phyloP scores from a whole-genome alignment of 768 basidiomycete genomes.

The Panus rudis region DNA sequence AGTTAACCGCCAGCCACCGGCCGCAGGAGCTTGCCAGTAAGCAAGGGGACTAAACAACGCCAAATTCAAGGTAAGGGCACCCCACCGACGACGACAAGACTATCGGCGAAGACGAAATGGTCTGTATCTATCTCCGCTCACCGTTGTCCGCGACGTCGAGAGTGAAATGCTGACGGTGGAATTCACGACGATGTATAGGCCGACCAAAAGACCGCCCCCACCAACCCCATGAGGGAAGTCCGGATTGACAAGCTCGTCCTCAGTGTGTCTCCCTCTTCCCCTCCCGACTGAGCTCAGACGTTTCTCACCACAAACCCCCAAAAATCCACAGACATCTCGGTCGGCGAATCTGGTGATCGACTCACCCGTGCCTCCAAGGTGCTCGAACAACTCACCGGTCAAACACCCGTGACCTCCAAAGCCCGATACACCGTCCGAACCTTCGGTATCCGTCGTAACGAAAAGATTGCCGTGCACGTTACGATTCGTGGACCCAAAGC shows the following conservation, averaged over 20 bases:
- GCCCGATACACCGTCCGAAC: constrained; percentile 99
- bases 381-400: constrained; percentile 97
- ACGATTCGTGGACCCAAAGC: constrained; percentile 99
- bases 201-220: constrained; percentile 81
- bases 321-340: constrained; percentile 80
- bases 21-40: constrained; percentile 3
- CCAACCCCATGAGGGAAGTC: constrained; percentile 95
- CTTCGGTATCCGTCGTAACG: constrained; percentile 99
- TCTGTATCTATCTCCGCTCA: constrained; percentile 4
- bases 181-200: constrained; percentile 40
- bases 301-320: constrained; percentile 9
- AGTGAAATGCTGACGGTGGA: no score
- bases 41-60: constrained; percentile 15
- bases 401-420: constrained; percentile 99
- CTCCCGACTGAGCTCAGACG: constrained; percentile 2
- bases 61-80: constrained; percentile 10
- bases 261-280: constrained; percentile 59
- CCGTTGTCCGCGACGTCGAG: not conserved
- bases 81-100: constrained; percentile 15
- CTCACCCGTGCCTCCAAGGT: constrained; percentile 99
- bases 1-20: not conserved
- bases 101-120: constrained; percentile 14
- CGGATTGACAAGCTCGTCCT: constrained; percentile 98
- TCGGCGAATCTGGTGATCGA: constrained; percentile 99
- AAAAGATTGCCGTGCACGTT: constrained; percentile 98